Conservation (phyloP, 2,329 filamentous ascomycete genomes). For the Cladosporium sp. region DNA sequence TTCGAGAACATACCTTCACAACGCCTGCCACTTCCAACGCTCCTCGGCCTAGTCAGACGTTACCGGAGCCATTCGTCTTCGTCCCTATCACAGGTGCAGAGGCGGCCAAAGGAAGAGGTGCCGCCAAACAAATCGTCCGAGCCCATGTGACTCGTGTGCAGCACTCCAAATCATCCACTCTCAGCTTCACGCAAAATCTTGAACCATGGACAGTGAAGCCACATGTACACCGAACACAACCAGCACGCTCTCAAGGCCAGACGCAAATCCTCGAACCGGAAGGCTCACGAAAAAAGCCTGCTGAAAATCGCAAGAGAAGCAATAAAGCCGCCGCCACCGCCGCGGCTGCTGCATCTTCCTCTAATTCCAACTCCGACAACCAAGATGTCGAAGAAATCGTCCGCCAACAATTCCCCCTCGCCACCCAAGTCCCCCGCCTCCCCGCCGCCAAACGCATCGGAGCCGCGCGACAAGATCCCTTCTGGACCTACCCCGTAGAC, state of each 20-base stretch:
- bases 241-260: background rate
- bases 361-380: background rate
- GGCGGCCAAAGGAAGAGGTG: slow-evolving; percentile 18
- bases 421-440: background rate
- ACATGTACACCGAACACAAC: slow-evolving; percentile 11
- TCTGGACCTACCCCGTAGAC: slow-evolving; percentile 19
- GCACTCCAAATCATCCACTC: slow-evolving; percentile 16
- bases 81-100: slow-evolving; percentile 17
- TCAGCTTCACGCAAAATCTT: slow-evolving; percentile 15
- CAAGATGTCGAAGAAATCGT: background rate
- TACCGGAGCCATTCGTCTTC: slow-evolving; percentile 18
- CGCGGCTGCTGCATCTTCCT: background rate
- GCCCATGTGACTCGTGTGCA: slow-evolving; percentile 21
- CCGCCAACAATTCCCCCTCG: background rate
- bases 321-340: background rate
- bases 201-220: slow-evolving; percentile 21
- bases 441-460: slow-evolving; percentile 4
- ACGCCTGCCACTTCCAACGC: background rate
- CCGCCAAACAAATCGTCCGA: slow-evolving; percentile 18
- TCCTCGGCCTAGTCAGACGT: background rate
- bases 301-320: background rate
- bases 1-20: background rate
- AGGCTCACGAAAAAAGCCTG: background rate
- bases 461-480: slow-evolving; percentile 15
- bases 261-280: background rate